Evolutionary conservation across 139 green algal species (phyloP), one percentile per base, ranked within the genome.

Genomic region (Medakamo hakoo): DNA sequence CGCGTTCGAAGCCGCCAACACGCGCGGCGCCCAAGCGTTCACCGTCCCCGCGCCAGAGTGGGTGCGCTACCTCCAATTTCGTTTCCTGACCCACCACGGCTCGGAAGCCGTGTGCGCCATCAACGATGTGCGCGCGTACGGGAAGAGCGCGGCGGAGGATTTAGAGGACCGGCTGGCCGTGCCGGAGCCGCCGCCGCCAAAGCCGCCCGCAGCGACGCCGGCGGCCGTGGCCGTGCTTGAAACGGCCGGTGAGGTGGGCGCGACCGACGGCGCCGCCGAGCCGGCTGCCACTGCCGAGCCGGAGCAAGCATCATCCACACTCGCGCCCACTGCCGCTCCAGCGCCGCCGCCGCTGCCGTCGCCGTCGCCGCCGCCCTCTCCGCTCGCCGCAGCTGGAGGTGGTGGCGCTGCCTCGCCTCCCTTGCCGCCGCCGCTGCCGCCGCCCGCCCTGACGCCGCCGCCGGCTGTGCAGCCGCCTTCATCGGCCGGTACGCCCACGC

Each of bases 21-120:
- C 5, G 1, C 55, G 55, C 21, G 86, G 85, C 62, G 78, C 63
- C 48, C 87, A 94, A 74, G 24, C 25, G 3, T 92, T 92, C 73
- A 61, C 59, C 18, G 16, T 79, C 3, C 48, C 68, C 18, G 31
- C 25, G 1, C 67, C 74, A 4, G 26, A 14, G 1, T 85, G 77
- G 74, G 59, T 66, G 28, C 78, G 82, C 52, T 94, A 89, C 73
- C 63, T 94, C 28, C 73, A 88, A 65, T 61, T 94, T 30, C 76
- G 78, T 40, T 82, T 90, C 27, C 68, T 84, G 4, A 77, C 73
- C 0, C 84, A 94, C 67, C 83, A 91, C 64, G 84, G 85, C 14
- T 70, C n/a, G 0, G 88, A 94, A 67, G 66, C 78, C 30, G 79
- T 94, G 59, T 95, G 86, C 59, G 84, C 88, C n/a, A 66, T 95